Percentiles rank a stretch among this genome's conserved stretches.
These are phyloP conservation scores for Phenoliferia sp. DNA, from an alignment of 1,284 basidiomycete genomes.

Conservation along the genomic window DNA sequence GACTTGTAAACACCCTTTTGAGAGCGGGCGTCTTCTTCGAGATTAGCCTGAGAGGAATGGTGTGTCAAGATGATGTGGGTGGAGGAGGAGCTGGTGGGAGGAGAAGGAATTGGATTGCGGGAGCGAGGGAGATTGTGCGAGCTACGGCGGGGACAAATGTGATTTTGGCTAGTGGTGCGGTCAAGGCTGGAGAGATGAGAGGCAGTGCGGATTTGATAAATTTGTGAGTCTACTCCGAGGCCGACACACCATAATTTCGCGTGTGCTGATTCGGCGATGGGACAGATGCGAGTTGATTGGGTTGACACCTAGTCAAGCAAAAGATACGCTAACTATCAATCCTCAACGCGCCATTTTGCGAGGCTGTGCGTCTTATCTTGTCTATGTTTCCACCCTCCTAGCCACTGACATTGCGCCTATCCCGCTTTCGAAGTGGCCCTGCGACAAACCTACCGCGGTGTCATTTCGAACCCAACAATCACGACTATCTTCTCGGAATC, in stretches of 20 bases:
- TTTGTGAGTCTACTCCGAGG: constrained; percentile 50
- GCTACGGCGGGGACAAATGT: constrained; percentile 71
- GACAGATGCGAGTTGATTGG: constrained; percentile 61
- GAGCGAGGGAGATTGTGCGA: constrained; percentile 63
- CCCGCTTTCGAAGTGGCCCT: constrained; percentile 17
- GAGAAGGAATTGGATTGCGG: constrained; percentile 76
- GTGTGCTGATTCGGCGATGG: constrained; percentile 8
- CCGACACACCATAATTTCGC: not conserved
- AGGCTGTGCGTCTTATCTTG: constrained; percentile 55
- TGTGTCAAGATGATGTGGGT: constrained; percentile 53
- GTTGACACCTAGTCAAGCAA: constrained; percentile 59
- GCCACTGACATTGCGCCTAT: not conserved
- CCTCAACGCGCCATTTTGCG: constrained; percentile 63
- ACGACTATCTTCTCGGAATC: not conserved
- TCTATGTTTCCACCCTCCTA: not conserved
- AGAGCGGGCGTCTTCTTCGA: constrained; percentile 81
- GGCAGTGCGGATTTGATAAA: constrained; percentile 66
- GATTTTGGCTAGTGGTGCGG: constrained; percentile 60
- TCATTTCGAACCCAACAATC: constrained; percentile 26
- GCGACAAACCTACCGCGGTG: constrained; percentile 27
- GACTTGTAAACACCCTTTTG: constrained; percentile 69
- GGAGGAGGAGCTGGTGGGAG: constrained; percentile 36
- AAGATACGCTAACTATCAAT: constrained; percentile 56
- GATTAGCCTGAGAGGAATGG: constrained; percentile 66
- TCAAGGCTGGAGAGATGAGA: constrained; percentile 56